Base-by-base conservation (phyloP, 140 eudicot species). In the Stevia rebaudiana region DNA sequence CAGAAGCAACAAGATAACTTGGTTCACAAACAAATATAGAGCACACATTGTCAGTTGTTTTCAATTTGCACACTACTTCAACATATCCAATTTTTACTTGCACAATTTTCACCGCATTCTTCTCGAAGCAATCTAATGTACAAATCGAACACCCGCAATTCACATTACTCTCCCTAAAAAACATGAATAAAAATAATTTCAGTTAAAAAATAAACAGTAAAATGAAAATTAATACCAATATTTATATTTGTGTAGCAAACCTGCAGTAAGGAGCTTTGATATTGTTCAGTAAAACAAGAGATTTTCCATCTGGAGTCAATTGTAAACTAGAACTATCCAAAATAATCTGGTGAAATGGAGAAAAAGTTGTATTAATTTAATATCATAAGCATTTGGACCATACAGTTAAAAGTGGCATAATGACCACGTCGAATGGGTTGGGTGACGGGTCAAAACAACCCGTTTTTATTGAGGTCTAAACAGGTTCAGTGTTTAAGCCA, bases 21-120 rank as follows among this genome's bases (percentile, higher is more conserved):
- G 95, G 95, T 69, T 81, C 90, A 83, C 94, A 88, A 53, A 88
- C 96, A 75, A 92, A 79, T 61, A 88, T 69, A 77, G 88, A 83
- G 55, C 72, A 71, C 7, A 92, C 80, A 24, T 48, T 51, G 46
- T 69, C 67, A 24, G 68, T 35, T 33, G 95, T 81, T 68, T 76
- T 73, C 65, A 92, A 74, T 76, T 74, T 81, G 66, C 75, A 67
- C 57, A 83, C 77, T 42, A 83, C 75, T 53, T 87, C 80, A 73
- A 76, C 76, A 58, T 88, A 85, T 30, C 98, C 98, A 42, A 25
- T 65, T 63, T 81, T 83, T 54, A 92, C 81, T 79, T 78, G 71
- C 76, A 88, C 90, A 79, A 92, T 72, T 76, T 88, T 88, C 19
- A 92, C 86, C 58, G 90, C 95, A 81, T 85, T 88, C 30, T 82